phyloP scores from a whole-genome alignment of 1,284 basidiomycete genomes.

The Taiwanofungus camphoratus region DNA sequence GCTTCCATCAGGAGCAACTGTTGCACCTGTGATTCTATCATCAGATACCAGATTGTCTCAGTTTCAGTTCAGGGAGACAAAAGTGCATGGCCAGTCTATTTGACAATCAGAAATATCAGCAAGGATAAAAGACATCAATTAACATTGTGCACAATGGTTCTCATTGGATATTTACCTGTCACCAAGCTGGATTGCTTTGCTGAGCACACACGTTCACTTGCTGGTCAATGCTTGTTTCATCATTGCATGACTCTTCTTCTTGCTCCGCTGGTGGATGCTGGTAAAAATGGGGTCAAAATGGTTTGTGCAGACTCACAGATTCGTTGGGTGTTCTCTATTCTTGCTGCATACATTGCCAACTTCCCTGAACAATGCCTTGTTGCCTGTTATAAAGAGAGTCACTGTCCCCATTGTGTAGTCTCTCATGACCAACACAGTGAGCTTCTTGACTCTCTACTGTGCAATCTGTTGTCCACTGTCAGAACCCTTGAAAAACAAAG shows the following conservation, averaged over 20 bases:
- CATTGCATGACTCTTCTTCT: constrained; percentile 23
- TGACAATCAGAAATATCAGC: constrained; percentile 21
- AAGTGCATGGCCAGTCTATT: constrained; percentile 22
- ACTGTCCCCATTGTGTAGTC: constrained; percentile 16
- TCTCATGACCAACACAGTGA: constrained; percentile 13
- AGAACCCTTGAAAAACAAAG: neutral
- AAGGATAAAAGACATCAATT: constrained; percentile 16
- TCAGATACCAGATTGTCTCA: constrained; percentile 8
- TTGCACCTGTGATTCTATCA: constrained; percentile 7
- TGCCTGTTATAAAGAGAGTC: constrained; percentile 14
- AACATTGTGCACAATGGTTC: constrained; percentile 17
- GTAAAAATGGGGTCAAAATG: constrained; percentile 19
- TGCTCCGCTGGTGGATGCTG: constrained; percentile 16
- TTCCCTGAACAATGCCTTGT: constrained; percentile 22
- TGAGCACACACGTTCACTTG: constrained; percentile 8
- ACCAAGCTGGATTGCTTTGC: constrained; percentile 19
- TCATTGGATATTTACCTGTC: constrained; percentile 25
- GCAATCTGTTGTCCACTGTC: neutral
- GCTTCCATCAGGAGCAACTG: constrained; percentile 14
- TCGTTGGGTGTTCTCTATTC: constrained; percentile 18
- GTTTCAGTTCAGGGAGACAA: constrained; percentile 18
- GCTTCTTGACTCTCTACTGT: constrained; percentile 2
- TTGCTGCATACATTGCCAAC: constrained; percentile 24
- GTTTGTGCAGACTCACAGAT: constrained; percentile 20
- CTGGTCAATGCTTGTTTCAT: constrained; percentile 24